Conservation (phyloP, 1,284 basidiomycete species). For the Ceratobasidium sp. region DNA sequence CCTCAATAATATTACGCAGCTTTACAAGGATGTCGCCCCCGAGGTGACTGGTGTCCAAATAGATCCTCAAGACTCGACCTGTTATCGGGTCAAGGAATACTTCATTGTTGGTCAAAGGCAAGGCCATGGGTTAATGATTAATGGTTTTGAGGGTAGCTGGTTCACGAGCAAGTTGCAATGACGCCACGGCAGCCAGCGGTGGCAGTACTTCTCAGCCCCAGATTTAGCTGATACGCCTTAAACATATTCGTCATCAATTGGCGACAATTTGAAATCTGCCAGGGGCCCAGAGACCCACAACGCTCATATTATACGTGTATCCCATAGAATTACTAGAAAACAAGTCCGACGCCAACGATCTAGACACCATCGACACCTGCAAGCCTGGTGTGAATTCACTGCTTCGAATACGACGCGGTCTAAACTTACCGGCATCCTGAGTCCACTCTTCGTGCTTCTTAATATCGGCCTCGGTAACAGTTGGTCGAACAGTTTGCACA, state of each 20-base stretch:
- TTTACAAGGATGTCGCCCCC: background rate
- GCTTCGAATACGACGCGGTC: background rate
- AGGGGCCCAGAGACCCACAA: slow-evolving; percentile 1
- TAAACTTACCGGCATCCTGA: slow-evolving; percentile 72
- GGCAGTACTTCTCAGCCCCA: slow-evolving; percentile 15
- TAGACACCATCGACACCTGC: slow-evolving; percentile 39
- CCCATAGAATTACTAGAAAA: slow-evolving; percentile 26
- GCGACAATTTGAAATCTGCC: background rate
- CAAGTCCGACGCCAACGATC: background rate
- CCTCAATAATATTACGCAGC: slow-evolving; percentile 31
- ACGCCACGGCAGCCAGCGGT: background rate
- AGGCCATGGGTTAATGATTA: background rate
- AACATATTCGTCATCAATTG: slow-evolving; percentile 11
- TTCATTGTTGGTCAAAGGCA: background rate
- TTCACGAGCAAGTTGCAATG: background rate
- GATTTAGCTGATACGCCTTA: background rate
- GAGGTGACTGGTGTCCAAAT: slow-evolving; percentile 23
- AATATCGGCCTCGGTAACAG: slow-evolving; percentile 91
- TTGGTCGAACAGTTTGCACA: slow-evolving; percentile 84
- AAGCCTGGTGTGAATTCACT: background rate
- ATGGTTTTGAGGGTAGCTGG: background rate
- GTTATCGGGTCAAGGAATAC: slow-evolving; percentile 28
- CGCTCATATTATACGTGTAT: slow-evolving; percentile 19
- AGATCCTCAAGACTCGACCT: slow-evolving; percentile 17
- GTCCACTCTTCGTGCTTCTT: slow-evolving; percentile 93